phyloP scores from a whole-genome alignment of 441 rosid genomes.

The Biscutella auriculata region DNA sequence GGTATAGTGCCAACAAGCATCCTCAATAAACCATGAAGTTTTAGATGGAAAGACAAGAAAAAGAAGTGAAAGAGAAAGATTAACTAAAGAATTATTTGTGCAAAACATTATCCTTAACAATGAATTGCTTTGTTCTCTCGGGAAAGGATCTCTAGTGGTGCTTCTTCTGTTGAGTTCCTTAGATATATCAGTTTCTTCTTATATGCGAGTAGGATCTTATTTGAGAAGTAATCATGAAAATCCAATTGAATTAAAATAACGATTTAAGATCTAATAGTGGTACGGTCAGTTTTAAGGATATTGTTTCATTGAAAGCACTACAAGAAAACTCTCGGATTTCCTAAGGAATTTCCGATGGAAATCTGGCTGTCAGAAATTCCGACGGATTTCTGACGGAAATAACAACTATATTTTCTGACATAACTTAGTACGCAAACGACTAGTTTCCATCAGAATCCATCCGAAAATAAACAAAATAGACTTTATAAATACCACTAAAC shows the following conservation, averaged over 20 bases:
- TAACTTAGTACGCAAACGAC: too few species aligned
- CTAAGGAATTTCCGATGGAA: too few species aligned
- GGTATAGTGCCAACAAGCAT: conserved; percentile 52
- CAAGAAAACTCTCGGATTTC: too few species aligned
- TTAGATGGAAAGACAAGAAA: conserved; percentile 85
- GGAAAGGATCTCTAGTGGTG: conserved; percentile 65
- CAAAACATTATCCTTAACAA: conserved; percentile 56
- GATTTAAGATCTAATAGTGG: conserved; percentile 28
- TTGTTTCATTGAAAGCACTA: conserved; percentile 33
- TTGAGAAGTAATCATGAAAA: conserved; percentile 31
- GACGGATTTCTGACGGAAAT: too few species aligned
- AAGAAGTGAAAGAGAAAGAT: conserved; percentile 77
- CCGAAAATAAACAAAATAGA: too few species aligned
- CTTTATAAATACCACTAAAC: too few species aligned
- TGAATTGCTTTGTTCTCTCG: conserved; percentile 60
- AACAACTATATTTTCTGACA: too few species aligned
- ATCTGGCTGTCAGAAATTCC: too few species aligned
- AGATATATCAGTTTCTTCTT: conserved; percentile 59
- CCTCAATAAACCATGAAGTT: conserved; percentile 71
- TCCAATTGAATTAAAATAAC: conserved; percentile 30
- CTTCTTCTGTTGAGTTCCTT: conserved; percentile 76
- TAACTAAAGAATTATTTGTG: conserved; percentile 74
- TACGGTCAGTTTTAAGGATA: conserved; percentile 30
- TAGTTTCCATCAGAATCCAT: too few species aligned
- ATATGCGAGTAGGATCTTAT: conserved; percentile 61